Base-by-base conservation (phyloP, 1,284 basidiomycete species). In the Moniliella sp. region DNA sequence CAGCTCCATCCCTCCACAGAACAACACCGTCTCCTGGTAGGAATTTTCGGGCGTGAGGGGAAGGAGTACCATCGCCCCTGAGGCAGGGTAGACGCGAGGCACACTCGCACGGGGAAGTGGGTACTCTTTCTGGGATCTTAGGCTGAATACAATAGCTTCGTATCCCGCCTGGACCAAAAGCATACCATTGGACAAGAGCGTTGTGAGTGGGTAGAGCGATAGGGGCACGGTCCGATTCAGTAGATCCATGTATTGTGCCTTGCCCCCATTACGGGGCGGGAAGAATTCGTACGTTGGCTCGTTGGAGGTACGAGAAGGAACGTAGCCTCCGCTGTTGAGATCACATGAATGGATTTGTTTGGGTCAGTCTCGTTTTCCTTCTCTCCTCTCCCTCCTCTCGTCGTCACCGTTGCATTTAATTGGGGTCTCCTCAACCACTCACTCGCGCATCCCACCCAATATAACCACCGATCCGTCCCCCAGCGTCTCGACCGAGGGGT, bases 251-350 rank as follows among this genome's bases (percentile, higher is more conserved):
- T 39, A 21, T 15, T 31, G 31, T 14, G 36, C 32, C 13, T n/a
- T 18, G 13, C 45, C 46, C 25, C 36, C 32, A 4, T 39, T 36
- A 30, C 42, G 43, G 16, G 37, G 36, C 16, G 51, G 51, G 30
- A n/a, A 53, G 35, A 50, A 55, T 30, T 55, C 51, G 41, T 47
- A 46, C 5, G 44, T n/a, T n/a, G n/a, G n/a, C n/a, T n/a, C n/a
- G n/a, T n/a, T n/a, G n/a, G n/a, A n/a, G n/a, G n/a, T n/a, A n/a
- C n/a, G n/a, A n/a, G n/a, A n/a, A n/a, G n/a, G n/a, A n/a, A n/a
- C n/a, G n/a, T n/a, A n/a, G n/a, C n/a, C n/a, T n/a, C n/a, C 45
- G 12, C 45, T 50, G 28, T 36, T 36, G n/a, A 50, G 43, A 4
- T 19, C 17, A 4, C 5, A 5, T 4, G 5, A 4, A 12, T 30